Base-by-base conservation (phyloP, 2,329 filamentous ascomycete species). In the Aspergillaceae sp. region DNA sequence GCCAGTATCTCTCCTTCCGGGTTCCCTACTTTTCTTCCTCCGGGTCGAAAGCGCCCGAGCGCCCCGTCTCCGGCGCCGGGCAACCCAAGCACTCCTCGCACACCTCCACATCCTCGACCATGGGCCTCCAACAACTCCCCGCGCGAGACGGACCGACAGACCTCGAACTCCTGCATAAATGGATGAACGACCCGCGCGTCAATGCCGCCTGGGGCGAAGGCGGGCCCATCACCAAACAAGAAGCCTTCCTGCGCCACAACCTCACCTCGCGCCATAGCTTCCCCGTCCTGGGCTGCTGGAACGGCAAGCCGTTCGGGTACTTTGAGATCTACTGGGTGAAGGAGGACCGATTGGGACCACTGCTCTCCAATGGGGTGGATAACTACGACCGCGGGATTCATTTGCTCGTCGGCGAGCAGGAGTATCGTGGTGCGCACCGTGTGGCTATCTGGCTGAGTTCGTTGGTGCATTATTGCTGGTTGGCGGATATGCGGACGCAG, bases 311-410 rank as follows among this genome's bases (percentile, higher is more conserved):
- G 0, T 98, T 97, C 69, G 92, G 89, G 0, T 98, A 94, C 64
- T 96, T 98, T 62, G 92, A 98, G 71, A 78, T 98, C 32, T 98
- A 98, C 70, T 98, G 92, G 91, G 88, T 92, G 3, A 95, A 94
- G 60, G 92, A 98, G 63, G 92, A 97, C 60, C 71, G 74, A 0
- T 65, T 98, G 1, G 88, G 87, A 0, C 77, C 75, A 41, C 75
- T 87, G 52, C 67, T 94, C 3, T 19, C 19, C 19, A 82, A 63
- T 0, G 76, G 76, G 0, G 80, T 82, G 0, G 79, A 78, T 5
- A 86, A 95, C 57, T 97, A 85, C 67, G 91, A 97, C 57, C 76
- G 92, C 5, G 92, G 92, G 0, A 70, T 97, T 11, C 92, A 98
- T 60, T 81, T 92, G 8, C 72, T 98, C 35, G 78, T 98, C 3